Evolutionary conservation across 495 filamentous ascomycete genomes (phyloP).

Genomic region (Sabuloglossum arenarium): DNA sequence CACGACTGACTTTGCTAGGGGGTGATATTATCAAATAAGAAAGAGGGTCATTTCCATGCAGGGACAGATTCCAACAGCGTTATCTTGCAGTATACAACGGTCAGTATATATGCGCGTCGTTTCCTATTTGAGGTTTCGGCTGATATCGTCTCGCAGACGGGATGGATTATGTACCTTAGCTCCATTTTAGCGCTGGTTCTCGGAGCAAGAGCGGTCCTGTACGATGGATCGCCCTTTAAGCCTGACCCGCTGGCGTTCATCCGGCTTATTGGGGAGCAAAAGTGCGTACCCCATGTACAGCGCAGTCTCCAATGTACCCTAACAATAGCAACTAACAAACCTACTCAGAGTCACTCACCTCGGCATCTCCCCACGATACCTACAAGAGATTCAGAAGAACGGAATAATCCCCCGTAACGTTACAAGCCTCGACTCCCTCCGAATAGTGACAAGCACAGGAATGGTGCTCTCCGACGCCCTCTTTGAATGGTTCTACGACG

Average conservation of each 20-base stretch:
- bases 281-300: constrained; percentile 22
- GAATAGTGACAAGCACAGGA: constrained; percentile 43
- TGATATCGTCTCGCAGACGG: constrained; percentile 25
- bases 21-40: constrained; percentile 31
- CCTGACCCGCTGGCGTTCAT: constrained; percentile 40
- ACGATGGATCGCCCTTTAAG: constrained; percentile 60
- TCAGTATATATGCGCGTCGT: constrained; percentile 25
- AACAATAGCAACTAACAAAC: neutral
- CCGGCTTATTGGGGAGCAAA: constrained; percentile 33
- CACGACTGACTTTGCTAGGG: constrained; percentile 14
- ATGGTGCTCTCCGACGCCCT: constrained; percentile 57
- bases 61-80: constrained; percentile 27
- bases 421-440: constrained; percentile 35
- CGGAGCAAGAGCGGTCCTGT: constrained; percentile 39
- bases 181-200: constrained; percentile 29
- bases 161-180: constrained; percentile 72
- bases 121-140: neutral
- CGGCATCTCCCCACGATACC: constrained; percentile 53
- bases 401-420: constrained; percentile 35
- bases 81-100: constrained; percentile 25
- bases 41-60: constrained; percentile 41
- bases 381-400: constrained; percentile 43
- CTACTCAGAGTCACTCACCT: constrained; percentile 27
- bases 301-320: neutral
- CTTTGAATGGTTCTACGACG: constrained; percentile 70